Conservation (phyloP, 2,329 filamentous ascomycete species). For the Fusarium sp. region DNA sequence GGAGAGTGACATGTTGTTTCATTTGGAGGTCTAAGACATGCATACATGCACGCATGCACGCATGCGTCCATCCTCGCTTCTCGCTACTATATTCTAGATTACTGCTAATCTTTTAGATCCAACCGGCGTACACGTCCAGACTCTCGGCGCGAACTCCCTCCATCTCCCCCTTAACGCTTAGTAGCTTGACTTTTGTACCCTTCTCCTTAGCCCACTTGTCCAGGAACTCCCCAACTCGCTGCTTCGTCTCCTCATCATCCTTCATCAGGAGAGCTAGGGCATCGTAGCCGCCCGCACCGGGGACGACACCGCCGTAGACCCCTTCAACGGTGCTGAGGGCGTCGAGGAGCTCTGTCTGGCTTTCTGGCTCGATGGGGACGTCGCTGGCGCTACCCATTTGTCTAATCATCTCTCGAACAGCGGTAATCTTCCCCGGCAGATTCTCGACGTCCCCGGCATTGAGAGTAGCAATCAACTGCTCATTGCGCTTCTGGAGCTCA, state of each 20-base stretch:
- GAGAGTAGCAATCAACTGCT: constrained; percentile 73
- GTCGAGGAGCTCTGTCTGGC: constrained; percentile 87
- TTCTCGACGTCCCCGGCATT: constrained; percentile 58
- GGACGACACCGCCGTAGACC: constrained; percentile 90
- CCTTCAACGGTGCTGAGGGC: constrained; percentile 77
- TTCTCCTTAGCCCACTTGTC: constrained; percentile 70
- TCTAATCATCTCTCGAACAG: constrained; percentile 71
- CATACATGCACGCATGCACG: not conserved
- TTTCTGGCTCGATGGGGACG: constrained; percentile 88
- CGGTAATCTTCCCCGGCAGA: constrained; percentile 59
- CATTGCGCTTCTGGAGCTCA: constrained; percentile 78
- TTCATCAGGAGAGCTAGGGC: constrained; percentile 83
- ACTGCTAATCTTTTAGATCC: constrained; percentile 48
- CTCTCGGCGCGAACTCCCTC: constrained; percentile 68
- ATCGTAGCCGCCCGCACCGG: constrained; percentile 93
- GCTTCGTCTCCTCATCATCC: constrained; percentile 74
- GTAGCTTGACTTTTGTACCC: constrained; percentile 72
- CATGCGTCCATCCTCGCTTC: constrained; percentile 11
- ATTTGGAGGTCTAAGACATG: constrained; percentile 28
- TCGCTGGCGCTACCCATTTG: constrained; percentile 78
- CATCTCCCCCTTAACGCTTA: constrained; percentile 78
- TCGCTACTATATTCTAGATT: not conserved
- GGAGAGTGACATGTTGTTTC: constrained; percentile 18
- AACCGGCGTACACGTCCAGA: constrained; percentile 55
- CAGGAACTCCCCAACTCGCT: constrained; percentile 70